phyloP scores from a whole-genome alignment of 2,329 filamentous ascomycete genomes.

The Pezicula rhizophila region DNA sequence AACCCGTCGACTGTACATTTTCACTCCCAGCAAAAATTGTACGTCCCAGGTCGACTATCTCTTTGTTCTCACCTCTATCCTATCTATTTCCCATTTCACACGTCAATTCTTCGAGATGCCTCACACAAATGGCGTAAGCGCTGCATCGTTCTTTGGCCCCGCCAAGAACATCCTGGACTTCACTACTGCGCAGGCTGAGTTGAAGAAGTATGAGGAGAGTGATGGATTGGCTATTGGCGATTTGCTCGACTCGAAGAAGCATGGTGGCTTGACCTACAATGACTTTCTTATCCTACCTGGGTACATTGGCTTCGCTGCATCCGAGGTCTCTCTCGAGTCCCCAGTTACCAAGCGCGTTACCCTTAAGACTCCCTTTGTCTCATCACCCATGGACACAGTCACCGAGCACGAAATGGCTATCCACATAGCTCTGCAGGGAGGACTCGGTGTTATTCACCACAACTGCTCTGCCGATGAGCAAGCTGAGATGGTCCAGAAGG shows the following conservation, averaged over 20 bases:
- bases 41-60: conserved; percentile 32
- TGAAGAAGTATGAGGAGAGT: conserved; percentile 71
- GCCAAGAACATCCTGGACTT: conserved; percentile 58
- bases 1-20: conserved; percentile 51
- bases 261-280: conserved; percentile 96
- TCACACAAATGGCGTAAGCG: conserved; percentile 58
- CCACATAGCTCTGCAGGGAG: conserved; percentile 85
- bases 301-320: conserved; percentile 96
- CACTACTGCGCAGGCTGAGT: conserved; percentile 69
- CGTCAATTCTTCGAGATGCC: conserved; percentile 54
- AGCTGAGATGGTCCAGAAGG: conserved; percentile 98
- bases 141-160: conserved; percentile 38
- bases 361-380: conserved; percentile 93
- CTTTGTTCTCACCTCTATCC: conserved; percentile 19
- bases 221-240: conserved; percentile 87
- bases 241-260: conserved; percentile 83
- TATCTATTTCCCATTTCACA: conserved; percentile 27
- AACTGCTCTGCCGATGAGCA: conserved; percentile 98
- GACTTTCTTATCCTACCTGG: conserved; percentile 95
- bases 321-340: conserved; percentile 80
- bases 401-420: conserved; percentile 99
- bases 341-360: conserved; percentile 92
- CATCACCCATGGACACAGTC: conserved; percentile 98
- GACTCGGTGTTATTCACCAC: conserved; percentile 94
- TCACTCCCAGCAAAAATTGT: conserved; percentile 26